Base-by-base conservation (phyloP, 441 rosid genomes). In the Gossypium gossypioides region DNA sequence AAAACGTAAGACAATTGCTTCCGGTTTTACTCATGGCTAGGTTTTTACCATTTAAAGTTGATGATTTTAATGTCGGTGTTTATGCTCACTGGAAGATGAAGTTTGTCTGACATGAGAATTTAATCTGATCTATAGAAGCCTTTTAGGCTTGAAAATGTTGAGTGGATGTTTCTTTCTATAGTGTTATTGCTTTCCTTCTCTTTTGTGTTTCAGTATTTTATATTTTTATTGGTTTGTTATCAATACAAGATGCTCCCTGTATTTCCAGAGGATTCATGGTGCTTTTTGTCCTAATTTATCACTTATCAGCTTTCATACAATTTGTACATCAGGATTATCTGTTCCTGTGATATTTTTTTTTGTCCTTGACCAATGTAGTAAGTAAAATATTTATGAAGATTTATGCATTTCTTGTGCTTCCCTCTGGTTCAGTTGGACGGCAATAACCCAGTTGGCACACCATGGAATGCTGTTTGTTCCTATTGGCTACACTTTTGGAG, bases 381-480 rank as follows among this genome's bases (percentile, higher is more conserved):
- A 2, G 13, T 40, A 40, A 9, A 40, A 19, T 40, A 19, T 63
- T 63, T 40, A 19, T 40, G 16, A 10, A 63, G 9, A 19, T 63
- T 37, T 27, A 37, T 7, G 21, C 51, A 34, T 52, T 37, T 77
- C 63, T 58, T 50, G 51, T 40, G 42, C 21, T 66, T 79, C 57
- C 19, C 13, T 78, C 75, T 68, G 61, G 24, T 77, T 80, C 87
- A 93, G 98, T 60, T 93, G 98, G 98, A 93, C 96, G 8, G 96
- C 97, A 34, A 91, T 94, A 71, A 91, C 97, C 52, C 99, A 95
- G 74, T 79, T 95, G 19, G 93, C 91, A 46, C 99, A 95, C 87
- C 99, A 92, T 25, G 97, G 97, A 68, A 95, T 95, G 99, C 79
- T 95, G 22, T 92, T 87, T 55, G 99, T 95, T 52, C 99, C 99